phyloP scores from a whole-genome alignment of 106 monocot species.

The Narthecium ossifragum region DNA sequence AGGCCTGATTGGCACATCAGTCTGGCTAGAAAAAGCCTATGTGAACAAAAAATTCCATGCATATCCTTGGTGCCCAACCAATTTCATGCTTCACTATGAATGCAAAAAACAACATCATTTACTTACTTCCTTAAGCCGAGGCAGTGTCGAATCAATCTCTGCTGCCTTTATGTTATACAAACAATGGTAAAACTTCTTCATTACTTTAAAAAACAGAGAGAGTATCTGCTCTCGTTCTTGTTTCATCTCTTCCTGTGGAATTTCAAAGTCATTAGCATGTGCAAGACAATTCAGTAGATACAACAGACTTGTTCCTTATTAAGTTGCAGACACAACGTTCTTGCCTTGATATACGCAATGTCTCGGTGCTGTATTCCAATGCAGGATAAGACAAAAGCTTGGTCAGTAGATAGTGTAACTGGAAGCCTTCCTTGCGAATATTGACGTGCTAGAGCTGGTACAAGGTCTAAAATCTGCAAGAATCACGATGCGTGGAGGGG shows the following conservation, averaged over 20 bases:
- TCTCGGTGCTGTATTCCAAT: constrained; percentile 89
- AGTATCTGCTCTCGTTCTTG: constrained; percentile 69
- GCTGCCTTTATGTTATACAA: constrained; percentile 36
- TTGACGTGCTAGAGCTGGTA: constrained; percentile 63
- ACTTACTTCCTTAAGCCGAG: constrained; percentile 72
- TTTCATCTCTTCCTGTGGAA: constrained; percentile 56
- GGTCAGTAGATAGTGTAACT: constrained; percentile 55
- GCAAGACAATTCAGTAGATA: no score
- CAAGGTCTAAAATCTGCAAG: constrained; percentile 74
- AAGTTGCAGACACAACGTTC: no score
- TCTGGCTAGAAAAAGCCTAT: no score
- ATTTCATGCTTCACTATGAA: no score
- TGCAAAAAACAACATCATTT: no score
- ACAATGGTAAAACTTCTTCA: constrained; percentile 72
- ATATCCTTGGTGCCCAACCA: no score
- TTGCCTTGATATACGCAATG: constrained; percentile 59
- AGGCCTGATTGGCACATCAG: no score
- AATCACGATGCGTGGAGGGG: no score
- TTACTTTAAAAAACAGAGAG: constrained; percentile 61
- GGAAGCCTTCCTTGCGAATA: constrained; percentile 87
- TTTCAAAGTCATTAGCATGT: neutral
- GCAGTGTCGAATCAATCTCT: constrained; percentile 53
- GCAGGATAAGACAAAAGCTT: constrained; percentile 74
- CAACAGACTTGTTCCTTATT: no score
- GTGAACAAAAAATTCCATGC: no score